These are phyloP conservation scores for Actinomortierella wolfii DNA, from an alignment of 371 early-diverging fungal species.

Conservation along the genomic window DNA sequence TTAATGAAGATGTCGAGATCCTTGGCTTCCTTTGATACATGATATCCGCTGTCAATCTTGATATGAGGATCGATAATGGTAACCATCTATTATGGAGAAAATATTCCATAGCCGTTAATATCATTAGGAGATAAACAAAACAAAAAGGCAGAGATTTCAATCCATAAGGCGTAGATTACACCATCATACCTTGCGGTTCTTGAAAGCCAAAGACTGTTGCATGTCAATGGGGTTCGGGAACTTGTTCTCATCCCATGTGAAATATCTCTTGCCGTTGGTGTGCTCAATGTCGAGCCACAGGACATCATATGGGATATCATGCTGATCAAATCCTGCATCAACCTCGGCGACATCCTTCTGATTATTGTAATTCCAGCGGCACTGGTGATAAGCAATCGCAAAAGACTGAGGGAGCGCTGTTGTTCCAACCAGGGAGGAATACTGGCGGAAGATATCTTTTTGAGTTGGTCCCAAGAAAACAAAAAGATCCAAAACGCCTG, in stretches of 20 bases:
- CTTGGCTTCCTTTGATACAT: conserved; percentile 78
- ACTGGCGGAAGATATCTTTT: conserved; percentile 74
- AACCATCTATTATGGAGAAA: conserved; percentile 77
- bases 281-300: conserved; percentile 96
- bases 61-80: conserved; percentile 97
- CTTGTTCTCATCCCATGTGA: conserved; percentile 88
- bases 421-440: conserved; percentile 78
- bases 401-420: conserved; percentile 90
- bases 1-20: conserved; percentile 81
- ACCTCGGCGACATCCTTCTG: conserved; percentile 83
- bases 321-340: conserved; percentile 78
- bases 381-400: conserved; percentile 92
- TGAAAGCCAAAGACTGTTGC: conserved; percentile 74
- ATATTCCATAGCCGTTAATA: too few species aligned
- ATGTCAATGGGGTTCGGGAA: conserved; percentile 90
- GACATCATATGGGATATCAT: conserved; percentile 92
- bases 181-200: conserved; percentile 73
- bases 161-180: neutral
- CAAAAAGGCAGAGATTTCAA: conserved; percentile 3
- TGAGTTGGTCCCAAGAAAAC: conserved; percentile 86
- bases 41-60: conserved; percentile 80
- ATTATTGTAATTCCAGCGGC: conserved; percentile 92
- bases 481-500: conserved; percentile 89
- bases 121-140: conserved; percentile 4
- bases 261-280: conserved; percentile 89